A percentile compares a stretch with the other conserved stretches of the same genome.
These are phyloP conservation scores for Mortierella sp. DNA, from an alignment of 371 early-diverging fungal genomes.

Conservation along the genomic window DNA sequence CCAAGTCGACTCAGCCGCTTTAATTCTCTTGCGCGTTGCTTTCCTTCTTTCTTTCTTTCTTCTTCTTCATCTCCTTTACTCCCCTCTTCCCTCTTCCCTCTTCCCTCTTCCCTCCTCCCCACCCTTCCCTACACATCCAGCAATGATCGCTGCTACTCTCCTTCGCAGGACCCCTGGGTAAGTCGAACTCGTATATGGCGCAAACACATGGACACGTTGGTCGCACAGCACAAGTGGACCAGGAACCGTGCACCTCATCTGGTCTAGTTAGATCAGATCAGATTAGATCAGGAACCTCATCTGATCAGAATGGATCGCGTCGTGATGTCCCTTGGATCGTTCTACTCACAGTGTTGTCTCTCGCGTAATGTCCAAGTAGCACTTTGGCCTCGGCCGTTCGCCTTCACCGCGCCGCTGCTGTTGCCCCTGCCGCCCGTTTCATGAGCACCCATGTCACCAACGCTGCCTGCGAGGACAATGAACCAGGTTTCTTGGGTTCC, in stretches of 20 bases:
- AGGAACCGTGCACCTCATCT: neutral
- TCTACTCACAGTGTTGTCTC: neutral
- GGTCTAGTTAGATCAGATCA: neutral
- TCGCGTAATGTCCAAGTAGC: constrained; percentile 14
- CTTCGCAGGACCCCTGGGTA: constrained; percentile 56
- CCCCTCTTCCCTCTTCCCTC: neutral
- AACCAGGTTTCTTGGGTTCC: constrained; percentile 82
- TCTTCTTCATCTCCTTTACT: constrained; percentile 10
- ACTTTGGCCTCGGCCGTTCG: constrained; percentile 50
- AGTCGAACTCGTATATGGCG: constrained; percentile 4
- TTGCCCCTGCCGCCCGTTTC: constrained; percentile 41
- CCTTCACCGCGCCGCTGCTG: constrained; percentile 45
- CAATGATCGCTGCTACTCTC: constrained; percentile 37
- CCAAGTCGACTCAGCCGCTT: neutral
- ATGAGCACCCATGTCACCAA: constrained; percentile 62
- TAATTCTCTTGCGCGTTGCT: neutral
- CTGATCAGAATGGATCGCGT: neutral
- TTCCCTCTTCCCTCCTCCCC: constrained; percentile 5
- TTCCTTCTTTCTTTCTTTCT: constrained; percentile 2
- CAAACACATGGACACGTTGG: neutral
- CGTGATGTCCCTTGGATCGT: too few species aligned
- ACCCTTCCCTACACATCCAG: constrained; percentile 4
- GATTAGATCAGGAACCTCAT: neutral
- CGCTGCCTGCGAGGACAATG: constrained; percentile 73
- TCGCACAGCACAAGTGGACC: neutral